Percentiles rank a stretch among this genome's conserved stretches.
Evolutionary conservation across 2,329 filamentous ascomycete genomes (phyloP).

Genomic region (Colletotrichum paranaense): DNA sequence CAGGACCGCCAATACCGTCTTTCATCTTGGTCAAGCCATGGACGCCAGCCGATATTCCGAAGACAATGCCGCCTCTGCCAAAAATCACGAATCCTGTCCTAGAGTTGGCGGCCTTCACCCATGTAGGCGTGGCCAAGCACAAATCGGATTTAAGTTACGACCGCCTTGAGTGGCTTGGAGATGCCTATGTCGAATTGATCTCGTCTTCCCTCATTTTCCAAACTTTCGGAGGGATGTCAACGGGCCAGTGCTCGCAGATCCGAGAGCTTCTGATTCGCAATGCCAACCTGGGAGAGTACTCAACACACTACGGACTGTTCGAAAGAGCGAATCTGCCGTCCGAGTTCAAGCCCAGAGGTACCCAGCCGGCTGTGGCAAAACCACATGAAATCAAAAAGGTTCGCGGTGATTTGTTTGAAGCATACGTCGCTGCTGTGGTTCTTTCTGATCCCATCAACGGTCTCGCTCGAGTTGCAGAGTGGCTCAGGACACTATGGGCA

Average conservation of each 20-base stretch:
- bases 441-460: slow-evolving; percentile 74
- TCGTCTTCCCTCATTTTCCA: slow-evolving; percentile 80
- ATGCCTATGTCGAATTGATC: slow-evolving; percentile 84
- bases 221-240: slow-evolving; percentile 72
- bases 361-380: slow-evolving; percentile 51
- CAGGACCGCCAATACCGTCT: slow-evolving; percentile 24
- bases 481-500: slow-evolving; percentile 82
- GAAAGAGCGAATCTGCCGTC: slow-evolving; percentile 68
- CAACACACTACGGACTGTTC: slow-evolving; percentile 77
- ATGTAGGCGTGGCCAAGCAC: slow-evolving; percentile 59
- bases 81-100: slow-evolving; percentile 68
- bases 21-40: slow-evolving; percentile 54
- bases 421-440: slow-evolving; percentile 85
- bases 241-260: slow-evolving; percentile 79
- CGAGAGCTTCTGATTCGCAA: slow-evolving; percentile 87
- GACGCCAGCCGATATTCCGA: slow-evolving; percentile 61
- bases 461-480: slow-evolving; percentile 69
- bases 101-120: slow-evolving; percentile 74
- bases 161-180: slow-evolving; percentile 87
- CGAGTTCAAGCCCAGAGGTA: slow-evolving; percentile 48
- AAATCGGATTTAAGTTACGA: slow-evolving; percentile 73
- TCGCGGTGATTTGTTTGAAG: slow-evolving; percentile 89
- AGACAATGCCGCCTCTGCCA: slow-evolving; percentile 68
- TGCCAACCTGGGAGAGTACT: slow-evolving; percentile 77
- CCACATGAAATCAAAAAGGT: slow-evolving; percentile 71